A percentile compares a stretch with the other conserved stretches of the same genome.
phyloP scores from a whole-genome alignment of 192 early-diverging fungal species.

The Oehlia diaphana region DNA sequence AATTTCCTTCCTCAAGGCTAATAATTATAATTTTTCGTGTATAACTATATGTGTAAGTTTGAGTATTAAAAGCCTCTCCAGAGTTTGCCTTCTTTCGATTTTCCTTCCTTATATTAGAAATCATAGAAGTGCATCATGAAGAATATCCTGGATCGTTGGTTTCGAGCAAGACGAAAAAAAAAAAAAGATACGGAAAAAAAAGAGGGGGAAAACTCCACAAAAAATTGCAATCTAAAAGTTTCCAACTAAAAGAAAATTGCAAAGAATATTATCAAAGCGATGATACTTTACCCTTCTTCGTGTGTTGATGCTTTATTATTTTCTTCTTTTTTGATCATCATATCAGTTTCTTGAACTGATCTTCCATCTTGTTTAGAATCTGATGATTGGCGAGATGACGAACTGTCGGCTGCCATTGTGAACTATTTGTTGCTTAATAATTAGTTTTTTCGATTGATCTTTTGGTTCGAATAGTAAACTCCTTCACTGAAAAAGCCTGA shows the following conservation, averaged over 20 bases:
- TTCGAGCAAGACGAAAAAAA: not conserved
- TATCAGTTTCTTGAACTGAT: slow-evolving; percentile 16
- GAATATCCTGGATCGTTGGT: not conserved
- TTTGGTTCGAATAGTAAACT: not conserved
- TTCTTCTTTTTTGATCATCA: slow-evolving; percentile 15
- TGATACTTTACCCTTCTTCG: slow-evolving; percentile 31
- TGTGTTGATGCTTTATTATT: slow-evolving; percentile 2
- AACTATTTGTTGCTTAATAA: not conserved
- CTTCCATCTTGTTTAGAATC: slow-evolving; percentile 26
- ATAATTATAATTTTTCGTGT: not conserved
- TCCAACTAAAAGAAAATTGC: not conserved
- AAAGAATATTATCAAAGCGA: not conserved
- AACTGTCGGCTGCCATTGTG: slow-evolving; percentile 26
- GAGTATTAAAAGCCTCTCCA: not conserved
- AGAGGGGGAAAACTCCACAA: not conserved
- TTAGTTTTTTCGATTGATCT: not conserved
- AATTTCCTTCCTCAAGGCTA: not conserved
- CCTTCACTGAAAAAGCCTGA: not conserved
- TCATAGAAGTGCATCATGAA: not conserved
- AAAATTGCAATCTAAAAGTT: not conserved
- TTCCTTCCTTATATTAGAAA: not conserved
- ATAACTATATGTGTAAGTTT: not conserved
- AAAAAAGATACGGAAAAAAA: not conserved
- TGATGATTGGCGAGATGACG: slow-evolving; percentile 27
- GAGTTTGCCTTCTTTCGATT: not conserved